Evolutionary conservation across 495 filamentous ascomycete species (phyloP).

Genomic region (Xylaria grammica): DNA sequence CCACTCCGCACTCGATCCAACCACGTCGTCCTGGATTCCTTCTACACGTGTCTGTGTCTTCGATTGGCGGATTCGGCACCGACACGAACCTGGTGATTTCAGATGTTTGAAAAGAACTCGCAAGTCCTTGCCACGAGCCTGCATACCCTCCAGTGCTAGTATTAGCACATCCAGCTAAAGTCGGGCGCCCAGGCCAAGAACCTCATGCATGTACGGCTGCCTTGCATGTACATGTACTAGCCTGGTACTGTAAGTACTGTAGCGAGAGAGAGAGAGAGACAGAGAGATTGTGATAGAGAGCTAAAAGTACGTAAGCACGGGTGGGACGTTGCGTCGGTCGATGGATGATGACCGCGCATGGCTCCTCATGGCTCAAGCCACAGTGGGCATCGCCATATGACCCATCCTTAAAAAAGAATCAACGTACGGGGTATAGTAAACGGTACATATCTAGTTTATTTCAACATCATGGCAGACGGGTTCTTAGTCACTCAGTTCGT

Average conservation of each 20-base stretch:
- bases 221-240: neutral
- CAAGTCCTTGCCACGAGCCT: slow-evolving; percentile 1
- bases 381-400: slow-evolving; percentile 8
- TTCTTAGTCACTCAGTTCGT: neutral
- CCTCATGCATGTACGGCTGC: neutral
- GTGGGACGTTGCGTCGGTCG: slow-evolving; percentile 9
- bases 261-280: neutral
- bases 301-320: neutral
- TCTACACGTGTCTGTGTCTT: too few species aligned
- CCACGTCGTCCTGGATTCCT: too few species aligned
- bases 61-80: too few species aligned
- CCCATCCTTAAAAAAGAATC: slow-evolving; percentile 4
- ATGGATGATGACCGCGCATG: neutral
- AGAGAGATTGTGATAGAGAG: neutral
- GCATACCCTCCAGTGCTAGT: too few species aligned
- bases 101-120: neutral
- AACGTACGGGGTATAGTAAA: neutral
- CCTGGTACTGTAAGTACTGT: too few species aligned
- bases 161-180: slow-evolving; percentile 1
- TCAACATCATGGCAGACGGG: slow-evolving; percentile 7
- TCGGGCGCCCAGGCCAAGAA: neutral
- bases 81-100: too few species aligned
- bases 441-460: slow-evolving; percentile 11
- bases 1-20: too few species aligned
- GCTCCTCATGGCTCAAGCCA: slow-evolving; percentile 2